phyloP scores from a whole-genome alignment of 73 alveolate species.

The Tetrahymena malaccensis region DNA sequence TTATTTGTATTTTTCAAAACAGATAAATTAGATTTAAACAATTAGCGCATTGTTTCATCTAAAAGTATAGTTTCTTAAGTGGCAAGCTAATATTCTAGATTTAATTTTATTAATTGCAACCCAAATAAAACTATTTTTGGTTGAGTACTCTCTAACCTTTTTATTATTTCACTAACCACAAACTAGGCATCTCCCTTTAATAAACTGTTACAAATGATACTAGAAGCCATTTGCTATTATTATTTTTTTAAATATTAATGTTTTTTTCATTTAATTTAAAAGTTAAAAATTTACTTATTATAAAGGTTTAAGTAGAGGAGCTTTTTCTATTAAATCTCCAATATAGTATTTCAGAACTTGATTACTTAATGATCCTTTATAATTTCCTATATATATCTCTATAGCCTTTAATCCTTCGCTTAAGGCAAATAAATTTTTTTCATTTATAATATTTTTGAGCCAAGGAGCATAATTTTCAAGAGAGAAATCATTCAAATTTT shows the following conservation, averaged over 20 bases:
- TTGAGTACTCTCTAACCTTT: not conserved
- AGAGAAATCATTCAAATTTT: not conserved
- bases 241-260: not conserved
- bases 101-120: not conserved
- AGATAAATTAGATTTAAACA: not conserved
- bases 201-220: not conserved
- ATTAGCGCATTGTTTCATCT: not conserved
- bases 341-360: not conserved
- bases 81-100: not conserved
- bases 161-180: not conserved
- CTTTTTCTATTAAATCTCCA: not conserved
- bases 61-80: not conserved
- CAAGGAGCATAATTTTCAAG: not conserved
- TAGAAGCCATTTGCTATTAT: not conserved
- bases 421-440: not conserved
- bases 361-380: not conserved
- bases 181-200: not conserved
- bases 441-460: not conserved
- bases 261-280: not conserved
- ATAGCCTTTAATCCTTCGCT: not conserved
- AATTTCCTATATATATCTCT: not conserved
- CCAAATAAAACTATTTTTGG: not conserved
- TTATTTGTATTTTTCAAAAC: not conserved
- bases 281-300: not conserved
- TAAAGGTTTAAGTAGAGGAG: not conserved